Evolutionary conservation across 345 rosid genomes (phyloP).

Genomic region (Gossypium turneri): DNA sequence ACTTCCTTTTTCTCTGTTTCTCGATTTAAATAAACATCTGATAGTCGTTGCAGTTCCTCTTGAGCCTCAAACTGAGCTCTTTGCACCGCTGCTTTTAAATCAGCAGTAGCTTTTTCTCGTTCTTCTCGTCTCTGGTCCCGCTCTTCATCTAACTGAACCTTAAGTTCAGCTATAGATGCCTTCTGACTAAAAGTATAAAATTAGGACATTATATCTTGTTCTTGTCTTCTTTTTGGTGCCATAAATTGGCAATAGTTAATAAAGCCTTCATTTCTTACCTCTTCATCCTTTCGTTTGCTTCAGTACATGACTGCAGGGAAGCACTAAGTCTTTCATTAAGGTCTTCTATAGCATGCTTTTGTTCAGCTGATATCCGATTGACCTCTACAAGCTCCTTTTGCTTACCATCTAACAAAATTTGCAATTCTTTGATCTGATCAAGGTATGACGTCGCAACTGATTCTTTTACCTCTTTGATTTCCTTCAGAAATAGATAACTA

Average conservation of each 20-base stretch:
- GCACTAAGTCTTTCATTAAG: slow-evolving; percentile 73
- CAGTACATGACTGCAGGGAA: slow-evolving; percentile 74
- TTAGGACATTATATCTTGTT: not conserved
- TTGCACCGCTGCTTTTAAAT: slow-evolving; percentile 71
- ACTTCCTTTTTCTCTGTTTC: slow-evolving; percentile 79
- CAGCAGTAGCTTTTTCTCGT: slow-evolving; percentile 63
- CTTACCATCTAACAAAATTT: slow-evolving; percentile 43
- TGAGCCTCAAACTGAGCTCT: slow-evolving; percentile 73
- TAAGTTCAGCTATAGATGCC: slow-evolving; percentile 69
- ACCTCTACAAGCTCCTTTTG: slow-evolving; percentile 57
- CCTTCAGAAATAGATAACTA: slow-evolving; percentile 44
- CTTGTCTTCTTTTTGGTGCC: not conserved
- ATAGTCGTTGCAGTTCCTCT: slow-evolving; percentile 59
- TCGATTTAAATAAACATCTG: slow-evolving; percentile 56
- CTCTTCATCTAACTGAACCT: slow-evolving; percentile 73
- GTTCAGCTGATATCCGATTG: slow-evolving; percentile 62
- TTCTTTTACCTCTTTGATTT: slow-evolving; percentile 60
- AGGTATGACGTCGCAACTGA: slow-evolving; percentile 46
- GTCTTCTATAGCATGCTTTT: slow-evolving; percentile 72
- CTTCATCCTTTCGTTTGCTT: slow-evolving; percentile 79
- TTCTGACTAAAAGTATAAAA: slow-evolving; percentile 58
- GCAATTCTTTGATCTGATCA: slow-evolving; percentile 52
- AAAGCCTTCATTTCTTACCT: slow-evolving; percentile 42
- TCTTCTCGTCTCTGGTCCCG: slow-evolving; percentile 79
- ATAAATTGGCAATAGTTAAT: not conserved